Evolutionary conservation across 495 filamentous ascomycete genomes (phyloP), one percentile per base, ranked within the genome.

Genomic region (Penicillium coffeae): DNA sequence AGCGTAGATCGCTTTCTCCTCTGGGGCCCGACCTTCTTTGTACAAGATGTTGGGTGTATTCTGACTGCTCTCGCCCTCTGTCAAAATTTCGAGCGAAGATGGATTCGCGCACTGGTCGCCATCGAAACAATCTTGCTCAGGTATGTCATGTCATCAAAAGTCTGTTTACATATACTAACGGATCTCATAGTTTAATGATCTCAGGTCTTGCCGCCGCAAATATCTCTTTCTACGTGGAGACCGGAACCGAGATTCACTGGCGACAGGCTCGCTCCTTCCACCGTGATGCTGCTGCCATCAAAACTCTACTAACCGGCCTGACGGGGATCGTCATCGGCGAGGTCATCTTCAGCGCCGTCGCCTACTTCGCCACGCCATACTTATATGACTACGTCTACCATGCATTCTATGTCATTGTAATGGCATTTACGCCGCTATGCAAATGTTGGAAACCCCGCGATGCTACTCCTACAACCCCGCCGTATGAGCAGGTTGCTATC

Each of bases 21-120:
- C n/a, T 72, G 69, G 69, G 69, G 64, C 10, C 50, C 63, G 20
- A 70, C 69, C 5, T 70, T 72, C 33, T 65, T 70, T 42, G 47
- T 64, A 13, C 67, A 72, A 45, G 69, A 72, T 68, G 51, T 68
- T 38, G 45, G 55, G 8, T 56, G 63, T 19, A 51, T 67, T 9
- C 39, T 69, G 5, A 27, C 69, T 20, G 42, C 58, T 13, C 62
- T 61, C 3, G 37, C 45, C 15, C 38, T 63, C 27, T 62, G 60
- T 15, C 59, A 58, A 16, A 54, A 59, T 10, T 54, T 61, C 18
- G 53, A 55, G 0, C 56, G 56, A 41, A 58, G 60, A 25, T 57
- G 51, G 57, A 8, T 60, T 20, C 55, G 59, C 27, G 57, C 52
- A 10, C 7, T 59, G 5, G 42, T 48, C 0, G 58, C 62, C 14